phyloP scores from a whole-genome alignment of 2,329 filamentous ascomycete genomes.

The Talaromyces sp. region DNA sequence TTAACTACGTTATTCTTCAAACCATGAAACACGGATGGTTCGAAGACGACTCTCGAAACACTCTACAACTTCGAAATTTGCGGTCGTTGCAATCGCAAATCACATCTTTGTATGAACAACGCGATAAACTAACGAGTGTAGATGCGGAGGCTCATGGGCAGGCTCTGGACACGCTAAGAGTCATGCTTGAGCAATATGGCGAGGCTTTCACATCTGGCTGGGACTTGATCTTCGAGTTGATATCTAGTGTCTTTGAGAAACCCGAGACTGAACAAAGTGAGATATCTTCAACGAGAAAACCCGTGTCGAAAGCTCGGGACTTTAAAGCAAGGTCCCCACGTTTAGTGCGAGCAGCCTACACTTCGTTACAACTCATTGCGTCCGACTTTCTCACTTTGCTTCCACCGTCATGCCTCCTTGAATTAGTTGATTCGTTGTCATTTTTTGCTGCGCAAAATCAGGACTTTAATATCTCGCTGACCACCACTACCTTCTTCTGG shows the following conservation, averaged over 20 bases:
- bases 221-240: slow-evolving; percentile 80
- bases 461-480: slow-evolving; percentile 92
- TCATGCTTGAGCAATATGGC: slow-evolving; percentile 81
- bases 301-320: slow-evolving; percentile 15
- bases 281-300: slow-evolving; percentile 21
- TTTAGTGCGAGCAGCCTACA: slow-evolving; percentile 82
- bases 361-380: slow-evolving; percentile 85
- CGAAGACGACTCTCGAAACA: slow-evolving; percentile 50
- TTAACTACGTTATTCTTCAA: slow-evolving; percentile 48
- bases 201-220: slow-evolving; percentile 81
- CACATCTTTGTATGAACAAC: slow-evolving; percentile 57
- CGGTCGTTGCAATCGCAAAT: slow-evolving; percentile 64
- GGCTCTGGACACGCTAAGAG: slow-evolving; percentile 75
- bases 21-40: slow-evolving; percentile 43
- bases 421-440: slow-evolving; percentile 82
- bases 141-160: slow-evolving; percentile 79
- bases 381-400: slow-evolving; percentile 84
- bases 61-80: slow-evolving; percentile 71
- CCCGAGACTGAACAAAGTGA: slow-evolving; percentile 31
- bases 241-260: slow-evolving; percentile 73
- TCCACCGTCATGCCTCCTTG: slow-evolving; percentile 68
- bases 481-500: slow-evolving; percentile 94
- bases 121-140: slow-evolving; percentile 58
- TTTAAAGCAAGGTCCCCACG: slow-evolving; percentile 58
- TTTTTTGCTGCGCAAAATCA: slow-evolving; percentile 86